Evolutionary conservation across 495 filamentous ascomycete species (phyloP), one percentile per base, ranked within the genome.

Genomic region (Penicillium herquei): DNA sequence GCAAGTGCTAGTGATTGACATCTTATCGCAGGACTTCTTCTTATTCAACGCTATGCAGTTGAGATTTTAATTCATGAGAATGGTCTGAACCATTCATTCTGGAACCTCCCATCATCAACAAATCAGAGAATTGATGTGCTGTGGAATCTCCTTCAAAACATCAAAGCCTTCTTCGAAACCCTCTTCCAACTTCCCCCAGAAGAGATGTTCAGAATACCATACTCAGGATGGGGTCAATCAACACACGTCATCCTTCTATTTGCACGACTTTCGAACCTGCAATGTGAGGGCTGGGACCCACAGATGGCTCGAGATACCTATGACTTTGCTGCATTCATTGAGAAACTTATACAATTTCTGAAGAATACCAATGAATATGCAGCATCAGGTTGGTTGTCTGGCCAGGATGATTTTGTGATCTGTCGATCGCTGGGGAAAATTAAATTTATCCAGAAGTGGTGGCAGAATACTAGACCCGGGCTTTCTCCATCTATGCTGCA

Each of bases 361-460:
- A n/a, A 43, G 14, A 14, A 16, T 9, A n/a, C 14, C 8, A 14
- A 26, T 11, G 18, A 47, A 1, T 43, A 16, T n/a, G 40, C 40
- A 42, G 11, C 39, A 17, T 13, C 13, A 14, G 9, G 14, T 21
- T 43, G 40, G 40, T 9, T 43, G 7, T 14, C n/a, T 5, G 40
- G 17, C 13, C 40, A 43, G 17, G 9, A 14, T 6, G 17, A 47
- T 11, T 31, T 14, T n/a, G 17, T 33, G 6, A 47, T 33, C 17
- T 21, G 16, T 6, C 44, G 44, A 10, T 8, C 21, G 2, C 1
- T n/a, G 12, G 18, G 21, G 7, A 31, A 33, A 21, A 18, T 47
- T 11, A 21, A 47, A 47, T 47, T 47, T 33, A 47, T 47, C n/a
- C n/a, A 47, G 17, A 43, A 9, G 3, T 43, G 40, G 40, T 43